Base-by-base conservation (phyloP, 352 stramenopile species). In the Pythium dissotocum region DNA sequence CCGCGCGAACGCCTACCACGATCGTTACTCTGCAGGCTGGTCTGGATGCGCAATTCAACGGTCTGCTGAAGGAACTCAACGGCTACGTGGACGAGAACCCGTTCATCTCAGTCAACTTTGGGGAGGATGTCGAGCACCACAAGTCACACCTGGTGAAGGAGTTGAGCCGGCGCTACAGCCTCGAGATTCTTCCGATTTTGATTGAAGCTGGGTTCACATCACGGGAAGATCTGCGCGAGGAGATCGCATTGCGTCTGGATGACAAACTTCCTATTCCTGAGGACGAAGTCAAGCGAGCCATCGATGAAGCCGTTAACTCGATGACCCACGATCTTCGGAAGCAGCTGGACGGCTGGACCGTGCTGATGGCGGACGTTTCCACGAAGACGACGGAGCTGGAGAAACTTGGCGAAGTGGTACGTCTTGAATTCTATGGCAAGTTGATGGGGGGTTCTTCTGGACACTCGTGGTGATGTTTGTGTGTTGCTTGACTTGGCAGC, bases 181-280 rank as follows among this genome's bases (percentile, higher is more conserved):
- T 92, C 26, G 85, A 94, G 62, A 87, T 94, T 60, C 82, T 79
- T 1, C 85, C 91, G 36, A 88, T 94, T 52, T 35, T 94, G 42
- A 89, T 78, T 55, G 83, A 94, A 30, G 73, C 87, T 7, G 85
- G 79, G 28, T 91, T 77, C 52, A 75, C 72, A 4, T 82, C 80
- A 21, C 78, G 82, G 18, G 80, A 92, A 59, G 79, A 91, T 33
- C 65, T 94, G 55, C 71, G 69, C 14, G 89, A 87, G 51, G 83
- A 93, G 63, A 66, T 91, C 18, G 74, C 72, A 46, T 74, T 78
- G 16, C 77, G 69, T 21, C 68, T 94, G 30, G 82, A 94, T 57
- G 83, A 79, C 2, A 92, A 94, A 49, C 69, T 94, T n/a, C 83
- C 83, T 6, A 66, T 91, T 46, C 52, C 75, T 6, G 76, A 90